phyloP scores from a whole-genome alignment of 257 asterid genomes.

The Eustoma russellianum region DNA sequence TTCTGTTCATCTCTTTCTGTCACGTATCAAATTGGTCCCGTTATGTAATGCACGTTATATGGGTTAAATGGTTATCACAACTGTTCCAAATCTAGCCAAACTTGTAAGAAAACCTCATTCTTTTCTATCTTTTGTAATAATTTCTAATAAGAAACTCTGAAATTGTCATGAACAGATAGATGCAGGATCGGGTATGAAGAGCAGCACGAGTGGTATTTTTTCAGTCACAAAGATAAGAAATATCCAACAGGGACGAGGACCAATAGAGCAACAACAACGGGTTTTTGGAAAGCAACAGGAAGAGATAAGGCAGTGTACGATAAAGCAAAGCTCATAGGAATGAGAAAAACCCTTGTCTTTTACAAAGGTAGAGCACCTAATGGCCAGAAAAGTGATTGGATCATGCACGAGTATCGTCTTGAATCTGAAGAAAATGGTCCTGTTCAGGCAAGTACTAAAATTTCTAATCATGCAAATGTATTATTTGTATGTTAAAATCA shows the following conservation, averaged over 20 bases:
- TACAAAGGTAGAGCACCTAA: constrained; percentile 70
- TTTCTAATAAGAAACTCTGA: no score
- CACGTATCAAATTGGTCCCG: no score
- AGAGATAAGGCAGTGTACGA: constrained; percentile 51
- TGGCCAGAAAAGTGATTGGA: constrained; percentile 60
- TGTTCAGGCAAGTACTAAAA: constrained; percentile 36
- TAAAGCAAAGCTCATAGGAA: constrained; percentile 43
- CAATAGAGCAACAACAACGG: constrained; percentile 52
- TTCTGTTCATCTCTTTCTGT: no score
- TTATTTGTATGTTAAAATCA: no score
- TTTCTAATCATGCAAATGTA: background rate
- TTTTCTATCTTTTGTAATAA: background rate
- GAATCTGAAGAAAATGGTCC: constrained; percentile 47
- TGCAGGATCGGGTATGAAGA: constrained; percentile 60
- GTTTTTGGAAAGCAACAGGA: constrained; percentile 72
- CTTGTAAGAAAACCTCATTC: no score
- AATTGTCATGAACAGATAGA: constrained; percentile 27
- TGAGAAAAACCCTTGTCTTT: constrained; percentile 67
- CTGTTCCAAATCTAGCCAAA: no score
- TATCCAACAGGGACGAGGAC: constrained; percentile 65
- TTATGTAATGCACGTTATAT: no score
- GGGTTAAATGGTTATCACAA: no score
- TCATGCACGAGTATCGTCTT: constrained; percentile 61
- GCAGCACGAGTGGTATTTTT: constrained; percentile 58
- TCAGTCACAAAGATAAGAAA: constrained; percentile 58